These are phyloP conservation scores for Penicillium sp. DNA, from an alignment of 2,329 filamentous ascomycete genomes.

Conservation along the genomic window DNA sequence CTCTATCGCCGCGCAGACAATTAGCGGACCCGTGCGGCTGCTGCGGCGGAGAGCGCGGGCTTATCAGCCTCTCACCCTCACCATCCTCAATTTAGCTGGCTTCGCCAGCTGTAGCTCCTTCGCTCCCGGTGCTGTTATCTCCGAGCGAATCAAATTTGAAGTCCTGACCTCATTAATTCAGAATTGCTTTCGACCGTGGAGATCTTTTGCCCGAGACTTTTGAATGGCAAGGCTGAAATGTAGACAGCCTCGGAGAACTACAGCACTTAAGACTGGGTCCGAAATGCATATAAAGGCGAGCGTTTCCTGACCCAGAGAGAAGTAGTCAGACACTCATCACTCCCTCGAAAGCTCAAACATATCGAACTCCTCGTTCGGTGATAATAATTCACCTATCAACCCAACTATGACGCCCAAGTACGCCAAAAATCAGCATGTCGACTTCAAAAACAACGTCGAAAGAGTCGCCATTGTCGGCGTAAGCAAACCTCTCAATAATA, in stretches of 20 bases:
- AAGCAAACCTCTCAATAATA: constrained; percentile 13
- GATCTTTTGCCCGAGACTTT: not conserved
- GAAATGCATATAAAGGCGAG: not conserved
- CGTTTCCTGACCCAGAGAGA: not conserved
- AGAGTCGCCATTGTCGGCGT: constrained; percentile 44
- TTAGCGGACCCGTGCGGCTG: not conserved
- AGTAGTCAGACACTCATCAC: not conserved
- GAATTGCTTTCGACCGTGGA: not conserved
- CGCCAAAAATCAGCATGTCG: constrained; percentile 23
- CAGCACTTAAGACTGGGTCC: not conserved
- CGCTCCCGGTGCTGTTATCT: too few relatives aligned
- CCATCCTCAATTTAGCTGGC: not conserved
- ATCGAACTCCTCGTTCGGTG: not conserved
- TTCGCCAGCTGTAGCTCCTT: too few relatives aligned
- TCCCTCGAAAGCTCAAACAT: not conserved
- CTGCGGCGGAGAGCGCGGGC: not conserved
- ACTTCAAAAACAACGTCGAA: constrained; percentile 35
- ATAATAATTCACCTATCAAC: not conserved
- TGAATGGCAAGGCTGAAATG: not conserved
- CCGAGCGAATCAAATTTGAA: too few relatives aligned
- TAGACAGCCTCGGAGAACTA: not conserved
- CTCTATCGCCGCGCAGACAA: not conserved
- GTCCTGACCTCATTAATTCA: too few relatives aligned
- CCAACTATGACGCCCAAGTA: constrained; percentile 20
- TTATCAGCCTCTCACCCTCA: not conserved